phyloP scores from a whole-genome alignment of 306 rosid species.

The Prunus campanulata region DNA sequence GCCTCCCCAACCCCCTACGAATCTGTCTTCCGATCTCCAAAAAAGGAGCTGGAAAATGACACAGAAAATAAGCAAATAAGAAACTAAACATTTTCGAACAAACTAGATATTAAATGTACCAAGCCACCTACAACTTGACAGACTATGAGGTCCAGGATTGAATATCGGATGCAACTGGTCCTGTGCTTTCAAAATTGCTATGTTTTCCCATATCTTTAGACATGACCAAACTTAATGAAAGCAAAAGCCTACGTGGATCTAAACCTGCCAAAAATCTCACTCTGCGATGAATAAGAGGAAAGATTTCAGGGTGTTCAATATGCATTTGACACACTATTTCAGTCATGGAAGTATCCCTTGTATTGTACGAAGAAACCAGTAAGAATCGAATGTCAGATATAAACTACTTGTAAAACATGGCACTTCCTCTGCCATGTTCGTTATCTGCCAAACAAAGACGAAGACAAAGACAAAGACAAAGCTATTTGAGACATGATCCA shows the following conservation, averaged over 20 bases:
- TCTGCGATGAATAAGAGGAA: not conserved
- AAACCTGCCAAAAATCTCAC: not conserved
- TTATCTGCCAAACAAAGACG: conserved; percentile 44
- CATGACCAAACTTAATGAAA: not conserved
- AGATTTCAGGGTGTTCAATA: not conserved
- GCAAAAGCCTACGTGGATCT: not conserved
- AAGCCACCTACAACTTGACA: not conserved
- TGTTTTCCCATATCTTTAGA: not conserved
- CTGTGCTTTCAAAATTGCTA: not conserved
- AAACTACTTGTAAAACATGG: conserved; percentile 78
- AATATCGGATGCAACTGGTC: not conserved
- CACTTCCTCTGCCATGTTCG: conserved; percentile 81
- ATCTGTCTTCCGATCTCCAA: not conserved
- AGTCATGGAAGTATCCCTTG: not conserved
- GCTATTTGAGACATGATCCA: conserved; percentile 26
- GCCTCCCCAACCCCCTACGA: no score
- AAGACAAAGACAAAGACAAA: conserved; percentile 14
- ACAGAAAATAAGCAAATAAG: not conserved
- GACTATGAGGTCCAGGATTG: not conserved
- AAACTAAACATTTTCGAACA: not conserved
- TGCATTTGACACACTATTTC: not conserved
- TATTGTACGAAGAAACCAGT: conserved; percentile 77
- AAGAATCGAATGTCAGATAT: conserved; percentile 39
- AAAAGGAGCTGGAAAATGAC: not conserved
- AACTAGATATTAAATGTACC: not conserved